Base-by-base conservation (phyloP, 257 asterid genomes). In the Scutellaria minor region DNA sequence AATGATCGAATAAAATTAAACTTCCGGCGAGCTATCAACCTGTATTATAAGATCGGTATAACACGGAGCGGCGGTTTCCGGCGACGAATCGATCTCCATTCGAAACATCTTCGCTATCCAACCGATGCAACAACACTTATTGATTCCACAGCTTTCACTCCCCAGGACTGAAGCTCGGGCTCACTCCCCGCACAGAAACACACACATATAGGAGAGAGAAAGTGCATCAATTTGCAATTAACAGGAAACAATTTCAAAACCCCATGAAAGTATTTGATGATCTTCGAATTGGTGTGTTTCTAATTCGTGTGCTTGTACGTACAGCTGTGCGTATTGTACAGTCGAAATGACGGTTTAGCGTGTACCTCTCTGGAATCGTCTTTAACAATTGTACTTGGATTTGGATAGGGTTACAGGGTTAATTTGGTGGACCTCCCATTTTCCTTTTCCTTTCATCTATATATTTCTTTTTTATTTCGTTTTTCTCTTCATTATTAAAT, bases 51-150 rank as follows among this genome's bases (percentile, higher is more conserved):
- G 85, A 69, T 79, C 89, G 70, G 70, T 69, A 44, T 84, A 84
- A 55, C 88, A 70, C 27, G 72, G 45, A 47, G 70, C 52, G 40
- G 50, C 63, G 41, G 75, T 40, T 51, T 83, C 84, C 54, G 86
- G 83, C 80, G 92, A 76, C 54, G 85, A 85, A 80, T 89, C 92
- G 53, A 83, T 64, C 81, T 87, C 95, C 96, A 91, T 88, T 47
- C 78, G 71, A 57, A 85, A 79, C 82, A 84, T 71, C 44, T 72
- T 68, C 78, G 81, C 79, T 70, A 87, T 67, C 89, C 90, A 85
- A 80, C 72, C 83, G 87, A 85, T 75, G 84, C 89, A 88, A 66
- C 53, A 79, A 62, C 85, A 85, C 72, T 58, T 55, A 15, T 11
- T 39, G 80, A 77, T 69, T 81, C 80, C 82, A 46, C 81, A 59